phyloP scores from a whole-genome alignment of 768 basidiomycete species.

The Xerocomellus dryophilus region DNA sequence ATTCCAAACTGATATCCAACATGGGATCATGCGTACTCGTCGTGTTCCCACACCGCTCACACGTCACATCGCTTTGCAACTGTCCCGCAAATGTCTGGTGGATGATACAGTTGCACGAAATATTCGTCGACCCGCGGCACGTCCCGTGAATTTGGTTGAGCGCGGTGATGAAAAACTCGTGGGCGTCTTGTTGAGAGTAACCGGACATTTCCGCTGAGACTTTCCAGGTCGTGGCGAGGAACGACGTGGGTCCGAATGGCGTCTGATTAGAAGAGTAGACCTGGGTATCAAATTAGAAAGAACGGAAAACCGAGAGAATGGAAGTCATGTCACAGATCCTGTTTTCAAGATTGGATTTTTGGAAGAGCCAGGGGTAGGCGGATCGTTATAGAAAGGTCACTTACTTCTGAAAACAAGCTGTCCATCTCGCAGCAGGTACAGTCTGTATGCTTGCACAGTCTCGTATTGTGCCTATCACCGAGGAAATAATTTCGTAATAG shows the following conservation, averaged over 20 bases:
- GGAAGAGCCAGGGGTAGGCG: neutral
- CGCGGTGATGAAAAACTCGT: constrained; percentile 80
- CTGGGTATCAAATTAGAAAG: constrained; percentile 29
- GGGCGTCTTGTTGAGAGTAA: constrained; percentile 93
- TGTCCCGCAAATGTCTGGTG: constrained; percentile 88
- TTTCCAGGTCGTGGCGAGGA: constrained; percentile 83
- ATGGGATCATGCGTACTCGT: constrained; percentile 85
- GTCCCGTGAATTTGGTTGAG: constrained; percentile 86
- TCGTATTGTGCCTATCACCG: constrained; percentile 81
- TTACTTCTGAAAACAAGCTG: constrained; percentile 71
- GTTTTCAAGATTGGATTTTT: neutral
- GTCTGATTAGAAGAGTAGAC: constrained; percentile 54
- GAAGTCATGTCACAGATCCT: neutral
- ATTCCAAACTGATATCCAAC: constrained; percentile 85
- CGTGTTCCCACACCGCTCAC: constrained; percentile 76
- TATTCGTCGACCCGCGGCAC: constrained; percentile 68
- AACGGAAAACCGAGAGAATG: no score
- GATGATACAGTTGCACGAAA: constrained; percentile 85
- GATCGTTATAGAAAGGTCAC: neutral
- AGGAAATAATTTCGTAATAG: constrained; percentile 86
- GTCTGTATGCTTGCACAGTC: constrained; percentile 61
- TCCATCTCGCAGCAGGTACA: constrained; percentile 97
- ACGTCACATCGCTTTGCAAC: constrained; percentile 85
- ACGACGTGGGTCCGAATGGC: constrained; percentile 78
- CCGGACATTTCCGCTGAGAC: constrained; percentile 78